A percentile compares a stretch with the other conserved stretches of the same genome.
Conservation (phyloP, 2,329 filamentous ascomycete genomes). For the Trichoderma atroviride region DNA sequence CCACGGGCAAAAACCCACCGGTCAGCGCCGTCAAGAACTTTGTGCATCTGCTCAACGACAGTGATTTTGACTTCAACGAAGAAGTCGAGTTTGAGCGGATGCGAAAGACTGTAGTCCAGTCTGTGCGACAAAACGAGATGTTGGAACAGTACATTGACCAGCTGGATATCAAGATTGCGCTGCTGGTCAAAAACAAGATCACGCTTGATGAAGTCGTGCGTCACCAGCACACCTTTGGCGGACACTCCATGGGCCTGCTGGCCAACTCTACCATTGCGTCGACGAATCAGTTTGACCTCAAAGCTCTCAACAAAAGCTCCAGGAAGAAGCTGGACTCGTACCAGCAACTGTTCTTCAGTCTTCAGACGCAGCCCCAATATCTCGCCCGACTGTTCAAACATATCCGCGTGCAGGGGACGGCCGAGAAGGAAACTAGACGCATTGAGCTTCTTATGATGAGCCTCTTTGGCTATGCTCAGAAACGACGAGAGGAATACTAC, state of each 20-base stretch:
- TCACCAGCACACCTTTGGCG: conserved; percentile 94
- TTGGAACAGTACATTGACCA: conserved; percentile 98
- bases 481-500: conserved; percentile 95
- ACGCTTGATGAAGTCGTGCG: conserved; percentile 96
- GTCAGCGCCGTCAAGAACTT: conserved; percentile 98
- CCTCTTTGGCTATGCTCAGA: conserved; percentile 95
- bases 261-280: conserved; percentile 88
- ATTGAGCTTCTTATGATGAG: conserved; percentile 95
- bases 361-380: conserved; percentile 96
- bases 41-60: conserved; percentile 95
- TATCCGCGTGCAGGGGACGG: conserved; percentile 77
- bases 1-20: conserved; percentile 92
- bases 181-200: conserved; percentile 99
- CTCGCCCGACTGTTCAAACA: conserved; percentile 84
- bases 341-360: conserved; percentile 94
- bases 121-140: conserved; percentile 95
- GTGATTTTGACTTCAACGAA: conserved; percentile 98
- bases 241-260: conserved; percentile 80
- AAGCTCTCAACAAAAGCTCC: conserved; percentile 95
- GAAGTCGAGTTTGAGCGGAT: conserved; percentile 96
- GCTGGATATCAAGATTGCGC: conserved; percentile 96
- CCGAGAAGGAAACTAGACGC: conserved; percentile 90
- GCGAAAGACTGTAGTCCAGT: conserved; percentile 93
- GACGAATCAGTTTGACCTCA: conserved; percentile 91
- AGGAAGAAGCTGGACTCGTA: conserved; percentile 94